Evolutionary conservation across 148 eudicot genomes (phyloP).

Genomic region (Silene latifolia): DNA sequence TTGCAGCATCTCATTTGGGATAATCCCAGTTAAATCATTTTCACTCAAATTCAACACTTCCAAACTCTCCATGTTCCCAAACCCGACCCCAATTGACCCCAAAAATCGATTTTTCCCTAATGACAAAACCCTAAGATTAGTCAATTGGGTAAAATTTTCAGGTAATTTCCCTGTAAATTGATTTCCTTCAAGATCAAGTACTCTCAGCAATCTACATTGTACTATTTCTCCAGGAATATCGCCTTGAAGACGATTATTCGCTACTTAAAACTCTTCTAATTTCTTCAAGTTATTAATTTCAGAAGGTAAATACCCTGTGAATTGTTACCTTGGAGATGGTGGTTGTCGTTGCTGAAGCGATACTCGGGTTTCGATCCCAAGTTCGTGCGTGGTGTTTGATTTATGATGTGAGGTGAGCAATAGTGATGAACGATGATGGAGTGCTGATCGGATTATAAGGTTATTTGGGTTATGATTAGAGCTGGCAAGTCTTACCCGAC

Average conservation of each 20-base stretch:
- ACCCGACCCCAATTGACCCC: conserved; percentile 36
- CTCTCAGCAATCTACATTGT: conserved; percentile 42
- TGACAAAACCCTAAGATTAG: conserved; percentile 36
- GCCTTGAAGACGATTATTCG: conserved; percentile 49
- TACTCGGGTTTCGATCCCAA: too few species aligned
- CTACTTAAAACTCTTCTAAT: conserved; percentile 45
- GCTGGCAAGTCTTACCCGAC: too few species aligned
- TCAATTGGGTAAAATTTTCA: conserved; percentile 30
- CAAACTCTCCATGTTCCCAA: conserved; percentile 30
- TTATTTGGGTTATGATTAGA: too few species aligned
- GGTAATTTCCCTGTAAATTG: conserved; percentile 43
- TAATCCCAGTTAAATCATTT: conserved; percentile 36
- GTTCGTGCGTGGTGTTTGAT: too few species aligned
- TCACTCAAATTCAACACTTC: conserved; percentile 52
- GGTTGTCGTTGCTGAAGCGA: too few species aligned
- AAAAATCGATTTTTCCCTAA: conserved; percentile 44
- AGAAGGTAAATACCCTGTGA: conserved; percentile 36
- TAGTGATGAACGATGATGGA: too few species aligned
- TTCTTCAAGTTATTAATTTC: conserved; percentile 34
- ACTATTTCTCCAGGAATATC: conserved; percentile 35
- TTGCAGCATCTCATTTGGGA: conserved; percentile 39
- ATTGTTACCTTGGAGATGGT: too few species aligned
- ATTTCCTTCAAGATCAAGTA: conserved; percentile 53
- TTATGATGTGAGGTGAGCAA: too few species aligned
- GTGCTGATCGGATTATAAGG: too few species aligned